These are phyloP conservation scores for Inonotus obliquus DNA, from an alignment of 1,284 basidiomycete genomes.

Conservation along the genomic window DNA sequence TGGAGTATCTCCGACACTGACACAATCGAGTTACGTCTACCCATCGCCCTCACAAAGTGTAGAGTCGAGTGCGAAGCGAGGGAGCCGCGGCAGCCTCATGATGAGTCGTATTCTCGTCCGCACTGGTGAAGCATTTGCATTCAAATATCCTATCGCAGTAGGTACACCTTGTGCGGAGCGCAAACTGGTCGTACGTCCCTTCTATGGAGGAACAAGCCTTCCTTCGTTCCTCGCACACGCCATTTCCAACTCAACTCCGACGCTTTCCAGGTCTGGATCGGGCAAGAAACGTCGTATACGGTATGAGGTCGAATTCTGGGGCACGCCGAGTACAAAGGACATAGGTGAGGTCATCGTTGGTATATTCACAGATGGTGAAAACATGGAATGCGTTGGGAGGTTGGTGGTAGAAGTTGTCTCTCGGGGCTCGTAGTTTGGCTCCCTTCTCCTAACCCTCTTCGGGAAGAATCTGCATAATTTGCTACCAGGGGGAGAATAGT, in stretches of 20 bases:
- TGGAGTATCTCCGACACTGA: constrained; percentile 3
- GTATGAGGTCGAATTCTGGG: constrained; percentile 50
- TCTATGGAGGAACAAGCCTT: constrained; percentile 44
- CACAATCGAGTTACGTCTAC: constrained; percentile 9
- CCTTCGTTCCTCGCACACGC: constrained; percentile 51
- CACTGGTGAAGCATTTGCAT: constrained; percentile 56
- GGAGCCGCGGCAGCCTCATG: constrained; percentile 18
- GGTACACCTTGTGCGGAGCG: constrained; percentile 21
- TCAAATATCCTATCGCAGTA: constrained; percentile 41
- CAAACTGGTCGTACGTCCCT: constrained; percentile 42
- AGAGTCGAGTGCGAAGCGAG: constrained; percentile 44
- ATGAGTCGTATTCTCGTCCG: constrained; percentile 48
- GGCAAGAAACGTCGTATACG: constrained; percentile 30
- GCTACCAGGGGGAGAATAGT: background rate
- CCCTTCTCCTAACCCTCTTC: too few species aligned
- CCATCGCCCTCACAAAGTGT: constrained; percentile 48
- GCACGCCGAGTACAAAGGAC: constrained; percentile 46
- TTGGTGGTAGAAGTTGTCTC: constrained; percentile 56
- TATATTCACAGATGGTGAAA: constrained; percentile 41
- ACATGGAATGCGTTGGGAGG: constrained; percentile 47
- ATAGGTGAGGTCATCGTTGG: constrained; percentile 54
- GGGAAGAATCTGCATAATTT: too few species aligned
- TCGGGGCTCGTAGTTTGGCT: constrained; percentile 23
- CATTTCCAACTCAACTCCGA: constrained; percentile 27
- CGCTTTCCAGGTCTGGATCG: background rate